These are phyloP conservation scores for Thielaviopsis ethacetica DNA, from an alignment of 2,329 filamentous ascomycete species.

Conservation along the genomic window DNA sequence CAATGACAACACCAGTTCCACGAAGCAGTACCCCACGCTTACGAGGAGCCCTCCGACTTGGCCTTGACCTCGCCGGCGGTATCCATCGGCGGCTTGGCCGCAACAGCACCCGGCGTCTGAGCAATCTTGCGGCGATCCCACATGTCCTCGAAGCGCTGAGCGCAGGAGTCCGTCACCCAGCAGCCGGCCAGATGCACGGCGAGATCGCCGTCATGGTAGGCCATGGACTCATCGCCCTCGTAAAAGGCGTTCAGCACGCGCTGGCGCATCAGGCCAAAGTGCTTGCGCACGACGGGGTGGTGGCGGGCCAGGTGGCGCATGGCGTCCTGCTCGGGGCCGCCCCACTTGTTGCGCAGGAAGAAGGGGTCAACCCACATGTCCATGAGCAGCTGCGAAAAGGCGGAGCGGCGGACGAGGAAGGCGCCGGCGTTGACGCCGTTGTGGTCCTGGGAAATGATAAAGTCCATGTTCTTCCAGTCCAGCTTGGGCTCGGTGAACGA, in stretches of 20 bases:
- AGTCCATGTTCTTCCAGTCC: slow-evolving; percentile 11
- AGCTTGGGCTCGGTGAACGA: slow-evolving; percentile 6
- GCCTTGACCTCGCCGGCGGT: neutral
- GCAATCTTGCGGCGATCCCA: slow-evolving; percentile 9
- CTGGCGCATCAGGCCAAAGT: slow-evolving; percentile 10
- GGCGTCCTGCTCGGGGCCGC: slow-evolving; percentile 10
- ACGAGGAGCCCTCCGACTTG: neutral
- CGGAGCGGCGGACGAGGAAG: slow-evolving; percentile 10
- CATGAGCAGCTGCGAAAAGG: slow-evolving; percentile 10
- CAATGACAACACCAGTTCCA: neutral
- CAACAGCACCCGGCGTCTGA: neutral
- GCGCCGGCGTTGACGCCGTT: slow-evolving; percentile 12
- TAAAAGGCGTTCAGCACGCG: slow-evolving; percentile 11
- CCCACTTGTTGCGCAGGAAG: slow-evolving; percentile 11
- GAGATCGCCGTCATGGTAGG: slow-evolving; percentile 9
- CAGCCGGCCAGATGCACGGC: slow-evolving; percentile 11
- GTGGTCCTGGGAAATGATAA: slow-evolving; percentile 11
- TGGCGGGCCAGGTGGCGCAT: slow-evolving; percentile 10
- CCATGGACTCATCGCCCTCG: slow-evolving; percentile 8
- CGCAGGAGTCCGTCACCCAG: slow-evolving; percentile 8
- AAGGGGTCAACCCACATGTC: slow-evolving; percentile 12
- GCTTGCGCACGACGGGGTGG: slow-evolving; percentile 11
- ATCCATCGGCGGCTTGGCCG: neutral
- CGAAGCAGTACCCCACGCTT: too few relatives aligned
- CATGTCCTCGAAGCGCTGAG: slow-evolving; percentile 10